Conservation (phyloP, 495 filamentous ascomycete species). For the Penicillium diatomitis region DNA sequence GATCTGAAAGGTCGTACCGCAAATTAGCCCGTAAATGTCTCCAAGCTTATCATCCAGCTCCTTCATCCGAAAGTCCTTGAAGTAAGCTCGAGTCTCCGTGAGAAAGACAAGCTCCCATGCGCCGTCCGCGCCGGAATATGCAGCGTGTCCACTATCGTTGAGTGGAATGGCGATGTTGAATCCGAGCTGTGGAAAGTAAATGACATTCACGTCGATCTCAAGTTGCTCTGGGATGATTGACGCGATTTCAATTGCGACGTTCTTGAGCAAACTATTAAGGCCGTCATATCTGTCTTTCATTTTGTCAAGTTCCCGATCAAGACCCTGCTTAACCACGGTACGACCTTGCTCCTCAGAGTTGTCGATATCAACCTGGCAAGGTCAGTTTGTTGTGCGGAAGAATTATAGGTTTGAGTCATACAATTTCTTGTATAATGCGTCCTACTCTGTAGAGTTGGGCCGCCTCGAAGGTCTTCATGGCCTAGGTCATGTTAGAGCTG, state of each 20-base stretch:
- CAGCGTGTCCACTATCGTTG: constrained; percentile 49
- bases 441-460: constrained; percentile 54
- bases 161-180: constrained; percentile 73
- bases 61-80: constrained; percentile 78
- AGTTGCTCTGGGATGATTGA: constrained; percentile 51
- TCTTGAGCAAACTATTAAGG: constrained; percentile 60
- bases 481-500: constrained; percentile 17
- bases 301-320: constrained; percentile 68
- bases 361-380: constrained; percentile 64
- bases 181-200: constrained; percentile 86
- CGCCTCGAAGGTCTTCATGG: constrained; percentile 37
- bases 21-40: constrained; percentile 75
- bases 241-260: constrained; percentile 53
- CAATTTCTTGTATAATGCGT: constrained; percentile 58
- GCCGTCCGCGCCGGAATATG: constrained; percentile 54
- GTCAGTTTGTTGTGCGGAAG: constrained; percentile 2
- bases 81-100: constrained; percentile 66
- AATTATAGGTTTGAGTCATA: constrained; percentile 8
- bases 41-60: constrained; percentile 77
- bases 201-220: constrained; percentile 59
- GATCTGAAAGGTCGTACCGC: constrained; percentile 43
- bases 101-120: constrained; percentile 75
- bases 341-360: constrained; percentile 63
- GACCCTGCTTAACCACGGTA: constrained; percentile 61
- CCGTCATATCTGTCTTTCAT: constrained; percentile 72